Conservation (phyloP, 140 eudicot genomes). For the Ambrosia hybrid region DNA sequence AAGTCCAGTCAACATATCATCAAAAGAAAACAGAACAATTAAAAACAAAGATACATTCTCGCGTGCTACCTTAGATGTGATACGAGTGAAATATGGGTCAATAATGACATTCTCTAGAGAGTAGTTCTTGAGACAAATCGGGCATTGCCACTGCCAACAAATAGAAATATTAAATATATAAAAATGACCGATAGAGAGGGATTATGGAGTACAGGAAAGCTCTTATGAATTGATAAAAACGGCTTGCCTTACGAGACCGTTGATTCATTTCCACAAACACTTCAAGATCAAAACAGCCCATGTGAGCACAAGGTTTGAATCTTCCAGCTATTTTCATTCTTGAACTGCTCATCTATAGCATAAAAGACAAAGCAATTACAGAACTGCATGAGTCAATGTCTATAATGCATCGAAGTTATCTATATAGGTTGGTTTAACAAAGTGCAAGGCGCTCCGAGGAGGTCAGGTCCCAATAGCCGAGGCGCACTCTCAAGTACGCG, state of each 20-base stretch:
- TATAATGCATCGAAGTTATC: no score
- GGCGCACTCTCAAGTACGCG: no score
- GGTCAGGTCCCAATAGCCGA: no score
- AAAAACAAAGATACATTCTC: not conserved
- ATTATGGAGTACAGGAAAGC: not conserved
- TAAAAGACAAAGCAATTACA: constrained; percentile 14
- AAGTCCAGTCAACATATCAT: not conserved
- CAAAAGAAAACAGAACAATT: not conserved
- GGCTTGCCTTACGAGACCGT: constrained; percentile 86
- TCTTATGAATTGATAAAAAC: not conserved
- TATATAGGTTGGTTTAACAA: no score
- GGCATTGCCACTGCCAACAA: constrained; percentile 84
- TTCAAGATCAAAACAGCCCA: constrained; percentile 95
- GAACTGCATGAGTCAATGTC: no score
- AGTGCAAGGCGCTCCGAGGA: no score
- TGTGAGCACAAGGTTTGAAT: constrained; percentile 81
- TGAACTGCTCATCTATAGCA: constrained; percentile 85
- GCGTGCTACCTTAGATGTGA: constrained; percentile 58
- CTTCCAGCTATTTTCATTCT: constrained; percentile 95
- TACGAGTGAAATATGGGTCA: constrained; percentile 75
- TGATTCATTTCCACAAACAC: constrained; percentile 88
- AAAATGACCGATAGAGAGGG: not conserved
- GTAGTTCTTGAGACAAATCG: constrained; percentile 87
- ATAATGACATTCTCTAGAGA: constrained; percentile 72
- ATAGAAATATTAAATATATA: not conserved